Evolutionary conservation across 1,284 basidiomycete species (phyloP).

Genomic region (Boletus sp.): DNA sequence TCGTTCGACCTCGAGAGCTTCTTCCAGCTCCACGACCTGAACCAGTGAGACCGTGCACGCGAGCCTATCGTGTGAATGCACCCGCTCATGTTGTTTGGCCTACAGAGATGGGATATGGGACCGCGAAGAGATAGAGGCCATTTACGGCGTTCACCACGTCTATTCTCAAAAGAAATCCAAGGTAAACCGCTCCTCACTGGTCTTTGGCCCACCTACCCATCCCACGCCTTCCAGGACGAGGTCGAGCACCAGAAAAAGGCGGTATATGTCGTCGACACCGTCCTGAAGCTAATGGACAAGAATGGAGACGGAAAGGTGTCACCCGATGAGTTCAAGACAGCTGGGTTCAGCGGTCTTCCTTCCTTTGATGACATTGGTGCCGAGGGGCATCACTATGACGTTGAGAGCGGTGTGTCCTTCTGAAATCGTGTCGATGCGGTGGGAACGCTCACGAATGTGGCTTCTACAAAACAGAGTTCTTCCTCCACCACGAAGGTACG

Average conservation of each 20-base stretch:
- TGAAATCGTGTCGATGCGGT: not conserved
- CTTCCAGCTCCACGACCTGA: conserved; percentile 89
- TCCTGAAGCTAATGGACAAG: conserved; percentile 76
- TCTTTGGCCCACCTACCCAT: not conserved
- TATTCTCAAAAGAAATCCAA: conserved; percentile 85
- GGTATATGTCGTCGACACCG: conserved; percentile 71
- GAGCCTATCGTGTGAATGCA: not conserved
- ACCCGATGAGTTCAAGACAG: conserved; percentile 75
- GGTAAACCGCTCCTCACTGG: conserved; percentile 32
- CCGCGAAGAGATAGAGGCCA: conserved; percentile 79
- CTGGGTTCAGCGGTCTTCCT: conserved; percentile 78
- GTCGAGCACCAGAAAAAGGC: conserved; percentile 83
- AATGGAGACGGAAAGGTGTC: conserved; percentile 77
- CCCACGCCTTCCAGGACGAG: conserved; percentile 51
- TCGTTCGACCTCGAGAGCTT: conserved; percentile 76
- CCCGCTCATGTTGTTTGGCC: not conserved
- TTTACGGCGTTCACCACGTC: conserved; percentile 95
- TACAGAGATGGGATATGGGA: conserved; percentile 70
- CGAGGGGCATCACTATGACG: conserved; percentile 90
- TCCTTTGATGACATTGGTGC: conserved; percentile 86
- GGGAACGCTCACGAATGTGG: not conserved
- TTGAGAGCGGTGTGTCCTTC: conserved; percentile 66
- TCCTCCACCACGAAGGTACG: conserved; percentile 89
- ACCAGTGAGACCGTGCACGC: conserved; percentile 50
- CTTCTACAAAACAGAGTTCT: conserved; percentile 57